A percentile compares a stretch with the other conserved stretches of the same genome.
Evolutionary conservation across 1,284 basidiomycete genomes (phyloP).

Genomic region (Cutaneotrichosporon mucoides): DNA sequence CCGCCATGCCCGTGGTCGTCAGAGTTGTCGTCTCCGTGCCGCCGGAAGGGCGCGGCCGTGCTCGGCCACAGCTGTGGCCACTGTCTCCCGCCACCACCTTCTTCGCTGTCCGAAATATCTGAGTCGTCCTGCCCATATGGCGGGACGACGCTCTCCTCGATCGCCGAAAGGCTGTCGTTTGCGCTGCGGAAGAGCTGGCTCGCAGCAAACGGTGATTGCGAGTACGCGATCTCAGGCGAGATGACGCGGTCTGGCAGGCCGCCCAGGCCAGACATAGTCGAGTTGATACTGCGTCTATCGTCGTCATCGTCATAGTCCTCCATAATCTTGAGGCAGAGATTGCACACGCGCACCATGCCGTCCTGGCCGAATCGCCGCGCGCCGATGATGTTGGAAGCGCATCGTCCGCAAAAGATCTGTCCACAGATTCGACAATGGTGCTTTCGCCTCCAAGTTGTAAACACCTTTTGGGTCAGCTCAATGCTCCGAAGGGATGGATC

Average conservation of each 20-base stretch:
- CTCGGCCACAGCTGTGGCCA: slow-evolving; percentile 50
- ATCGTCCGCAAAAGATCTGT: slow-evolving; percentile 87
- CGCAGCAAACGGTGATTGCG: slow-evolving; percentile 81
- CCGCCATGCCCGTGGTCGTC: slow-evolving; percentile 17
- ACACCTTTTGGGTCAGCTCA: slow-evolving; percentile 80
- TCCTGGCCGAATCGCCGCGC: slow-evolving; percentile 89
- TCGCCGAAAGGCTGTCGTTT: slow-evolving; percentile 40
- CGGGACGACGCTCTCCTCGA: slow-evolving; percentile 36
- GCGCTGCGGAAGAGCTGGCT: slow-evolving; percentile 64
- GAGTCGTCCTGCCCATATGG: slow-evolving; percentile 38
- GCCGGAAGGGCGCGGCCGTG: slow-evolving; percentile 70
- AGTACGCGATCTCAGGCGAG: slow-evolving; percentile 40
- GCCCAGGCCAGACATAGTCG: slow-evolving; percentile 29
- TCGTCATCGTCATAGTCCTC: slow-evolving; percentile 68
- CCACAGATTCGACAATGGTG: slow-evolving; percentile 92
- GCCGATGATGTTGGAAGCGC: slow-evolving; percentile 96
- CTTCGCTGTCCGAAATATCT: slow-evolving; percentile 47
- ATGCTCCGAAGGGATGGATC: not conserved
- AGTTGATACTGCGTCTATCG: slow-evolving; percentile 42
- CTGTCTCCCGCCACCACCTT: slow-evolving; percentile 28
- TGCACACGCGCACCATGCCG: slow-evolving; percentile 88
- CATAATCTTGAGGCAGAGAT: slow-evolving; percentile 86
- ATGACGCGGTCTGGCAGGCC: slow-evolving; percentile 38
- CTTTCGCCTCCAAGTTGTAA: slow-evolving; percentile 86
- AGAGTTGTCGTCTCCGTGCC: slow-evolving; percentile 59